Base-by-base conservation (phyloP, 2,329 filamentous ascomycete genomes). In the Metarhizium rileyi region DNA sequence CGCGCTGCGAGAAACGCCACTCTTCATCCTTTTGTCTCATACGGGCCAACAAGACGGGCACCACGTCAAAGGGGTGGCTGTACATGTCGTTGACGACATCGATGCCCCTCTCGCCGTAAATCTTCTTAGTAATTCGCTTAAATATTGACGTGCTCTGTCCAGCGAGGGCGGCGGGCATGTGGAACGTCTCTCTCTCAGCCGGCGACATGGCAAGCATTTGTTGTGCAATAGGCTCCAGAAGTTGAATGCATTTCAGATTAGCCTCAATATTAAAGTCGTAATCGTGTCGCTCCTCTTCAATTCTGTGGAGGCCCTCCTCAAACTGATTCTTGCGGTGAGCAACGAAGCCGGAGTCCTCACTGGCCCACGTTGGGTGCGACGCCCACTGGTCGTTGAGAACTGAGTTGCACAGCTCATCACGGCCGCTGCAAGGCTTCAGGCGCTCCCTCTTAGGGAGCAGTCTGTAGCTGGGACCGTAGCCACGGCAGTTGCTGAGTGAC, bases 221-320 rank as follows among this genome's bases (percentile, higher is more conserved):
- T 61, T 95, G 90, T 1, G 89, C 90, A 51, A 97, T 88, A 0
- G 93, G 93, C 64, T 97, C 91, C 38, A 98, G 80, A 4, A 98
- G 82, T 67, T 97, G 93, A 52, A 98, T 95, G 46, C 93, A 96
- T 57, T 95, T 90, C 53, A 86, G 81, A 61, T 93, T 95, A 8
- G 89, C 87, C 69, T 98, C 93, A 48, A 98, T 97, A 63, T 96
- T 93, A 70, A 94, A 95, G 66, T 98, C 93, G 60, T 98, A 98
- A 63, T 98, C 93, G 63, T 98, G 93, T 4, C 93, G 86, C 66
- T 98, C 93, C 67, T 98, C 93, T 67, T 98, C 93, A 53, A 98
- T 96, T 20, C 93, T 80, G 63, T 98, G 93, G 8, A 98, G 80
- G 28, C 87, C 87, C 66, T 98, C 93, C 66, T 98, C 93, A 56